Percentiles rank a stretch among this genome's conserved stretches.
phyloP scores from a whole-genome alignment of 495 filamentous ascomycete genomes.

The Aspergillus saccharolyticus region DNA sequence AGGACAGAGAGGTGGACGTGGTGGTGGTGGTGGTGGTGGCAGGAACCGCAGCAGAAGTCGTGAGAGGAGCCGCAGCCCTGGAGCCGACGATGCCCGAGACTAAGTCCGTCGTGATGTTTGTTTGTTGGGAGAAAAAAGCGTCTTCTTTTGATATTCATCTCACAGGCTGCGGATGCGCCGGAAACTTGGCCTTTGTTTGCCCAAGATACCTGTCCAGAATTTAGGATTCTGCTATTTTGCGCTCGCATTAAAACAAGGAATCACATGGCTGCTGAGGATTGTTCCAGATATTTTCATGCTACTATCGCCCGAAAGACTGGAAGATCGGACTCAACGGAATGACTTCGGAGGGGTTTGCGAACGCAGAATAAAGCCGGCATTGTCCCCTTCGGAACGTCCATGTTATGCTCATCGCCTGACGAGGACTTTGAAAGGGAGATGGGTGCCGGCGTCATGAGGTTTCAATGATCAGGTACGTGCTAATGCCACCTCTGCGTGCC shows the following conservation, averaged over 20 bases:
- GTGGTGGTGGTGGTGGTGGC: slow-evolving; percentile 43
- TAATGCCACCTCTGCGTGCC: background rate
- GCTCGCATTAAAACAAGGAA: background rate
- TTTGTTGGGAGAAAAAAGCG: background rate
- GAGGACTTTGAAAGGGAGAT: slow-evolving; percentile 7
- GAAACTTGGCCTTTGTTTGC: background rate
- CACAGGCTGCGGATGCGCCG: background rate
- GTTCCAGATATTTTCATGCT: slow-evolving; percentile 2
- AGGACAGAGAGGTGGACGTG: slow-evolving; percentile 43
- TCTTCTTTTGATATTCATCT: slow-evolving; percentile 4
- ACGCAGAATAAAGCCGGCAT: slow-evolving; percentile 17
- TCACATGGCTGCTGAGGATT: slow-evolving; percentile 2
- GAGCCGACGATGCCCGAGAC: slow-evolving; percentile 34
- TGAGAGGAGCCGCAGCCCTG: slow-evolving; percentile 56
- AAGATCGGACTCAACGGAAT: background rate
- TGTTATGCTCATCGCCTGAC: slow-evolving; percentile 4
- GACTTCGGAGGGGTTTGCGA: background rate
- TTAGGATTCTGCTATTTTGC: background rate
- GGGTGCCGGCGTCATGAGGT: slow-evolving; percentile 31
- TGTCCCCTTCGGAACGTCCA: slow-evolving; percentile 6
- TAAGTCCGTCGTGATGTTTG: slow-evolving; percentile 16
- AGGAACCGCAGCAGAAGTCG: slow-evolving; percentile 52
- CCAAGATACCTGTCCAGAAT: background rate
- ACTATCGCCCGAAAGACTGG: background rate
- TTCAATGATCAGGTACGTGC: slow-evolving; percentile 28